Evolutionary conservation across 1,139 yeast species (phyloP), one percentile per base, ranked within the genome.

Genomic region (Protomyces inundatus): DNA sequence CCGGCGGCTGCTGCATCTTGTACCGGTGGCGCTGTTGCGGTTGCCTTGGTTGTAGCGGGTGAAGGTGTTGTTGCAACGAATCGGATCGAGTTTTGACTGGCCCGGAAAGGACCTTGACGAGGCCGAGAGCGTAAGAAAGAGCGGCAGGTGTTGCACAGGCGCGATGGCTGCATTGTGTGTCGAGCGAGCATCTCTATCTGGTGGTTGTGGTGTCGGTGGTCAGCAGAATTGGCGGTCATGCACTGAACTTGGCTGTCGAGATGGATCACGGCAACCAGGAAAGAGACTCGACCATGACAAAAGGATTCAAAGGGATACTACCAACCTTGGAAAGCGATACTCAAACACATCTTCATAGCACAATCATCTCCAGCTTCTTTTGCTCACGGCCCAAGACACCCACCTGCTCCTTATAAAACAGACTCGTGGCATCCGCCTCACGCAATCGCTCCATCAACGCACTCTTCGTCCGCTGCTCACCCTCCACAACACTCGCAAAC

Each of bases 401-500:
- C 33, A 34, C 48, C 42, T 58, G 62, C 30, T 40, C 45, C 33
- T 42, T 52, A 56, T 51, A 58, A n/a, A 58, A 58, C 16, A 51
- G 56, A 14, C 40, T 51, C 37, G 62, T 40, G 5, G 52, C 62
- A 36, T 39, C 42, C 33, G 62, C 46, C 40, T 55, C 46, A 32
- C 16, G n/a, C 34, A 58, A 40, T n/a, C 54, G 39, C 23, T 23
- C 35, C 45, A 51, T 33, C 42, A 58, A 40, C 34, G 23, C 48
- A 16, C 36, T 14, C 36, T 58, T 58, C 6, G 54, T 51, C 33
- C 62, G 39, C 33, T 58, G 62, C 45, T 58, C 56, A n/a, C 52
- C 62, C 68, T 88, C 95, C 57, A 89, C 80, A 58, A 83, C 76
- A 0, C 85, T 78, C 70, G 90, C 96, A 76, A 90, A 86, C 54